These are phyloP conservation scores for Colletotrichum spaethianum DNA, from an alignment of 2,329 filamentous ascomycete species.

Conservation along the genomic window DNA sequence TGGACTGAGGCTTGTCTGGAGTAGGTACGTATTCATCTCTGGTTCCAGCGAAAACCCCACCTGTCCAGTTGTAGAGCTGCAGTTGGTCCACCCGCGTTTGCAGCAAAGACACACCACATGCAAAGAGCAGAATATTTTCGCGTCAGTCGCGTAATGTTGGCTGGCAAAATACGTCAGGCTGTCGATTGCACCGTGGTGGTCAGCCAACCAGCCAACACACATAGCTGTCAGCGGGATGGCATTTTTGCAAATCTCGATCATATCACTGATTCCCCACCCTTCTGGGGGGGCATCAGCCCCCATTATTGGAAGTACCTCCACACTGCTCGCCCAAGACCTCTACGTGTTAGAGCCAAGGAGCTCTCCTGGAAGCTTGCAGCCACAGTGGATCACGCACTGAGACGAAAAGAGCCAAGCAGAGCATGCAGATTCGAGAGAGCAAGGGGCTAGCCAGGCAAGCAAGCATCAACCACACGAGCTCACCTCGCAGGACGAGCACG, in stretches of 20 bases:
- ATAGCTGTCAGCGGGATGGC: constrained; percentile 28
- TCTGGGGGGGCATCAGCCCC: constrained; percentile 12
- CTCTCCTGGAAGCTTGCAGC: constrained; percentile 23
- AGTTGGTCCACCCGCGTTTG: constrained; percentile 20
- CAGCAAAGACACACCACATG: constrained; percentile 32
- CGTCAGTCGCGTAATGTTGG: constrained; percentile 29
- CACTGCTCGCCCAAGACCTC: constrained; percentile 6
- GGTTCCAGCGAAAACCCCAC: neutral
- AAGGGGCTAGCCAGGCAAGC: neutral
- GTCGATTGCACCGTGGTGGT: constrained; percentile 27
- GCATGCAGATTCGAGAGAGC: neutral
- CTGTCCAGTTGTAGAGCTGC: neutral
- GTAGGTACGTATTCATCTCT: constrained; percentile 8
- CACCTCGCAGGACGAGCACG: constrained; percentile 15
- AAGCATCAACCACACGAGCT: constrained; percentile 6
- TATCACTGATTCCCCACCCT: constrained; percentile 18
- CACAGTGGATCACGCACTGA: constrained; percentile 28
- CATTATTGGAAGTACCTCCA: constrained; percentile 28
- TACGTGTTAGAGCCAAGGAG: neutral
- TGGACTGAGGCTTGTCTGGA: constrained; percentile 14
- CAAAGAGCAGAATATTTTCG: constrained; percentile 17
- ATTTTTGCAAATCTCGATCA: constrained; percentile 40
- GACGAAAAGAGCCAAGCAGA: constrained; percentile 13
- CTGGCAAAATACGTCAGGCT: constrained; percentile 34
- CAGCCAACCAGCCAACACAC: constrained; percentile 33